Evolutionary conservation across 257 asterid species (phyloP).

Genomic region (Lycium ferocissimum): DNA sequence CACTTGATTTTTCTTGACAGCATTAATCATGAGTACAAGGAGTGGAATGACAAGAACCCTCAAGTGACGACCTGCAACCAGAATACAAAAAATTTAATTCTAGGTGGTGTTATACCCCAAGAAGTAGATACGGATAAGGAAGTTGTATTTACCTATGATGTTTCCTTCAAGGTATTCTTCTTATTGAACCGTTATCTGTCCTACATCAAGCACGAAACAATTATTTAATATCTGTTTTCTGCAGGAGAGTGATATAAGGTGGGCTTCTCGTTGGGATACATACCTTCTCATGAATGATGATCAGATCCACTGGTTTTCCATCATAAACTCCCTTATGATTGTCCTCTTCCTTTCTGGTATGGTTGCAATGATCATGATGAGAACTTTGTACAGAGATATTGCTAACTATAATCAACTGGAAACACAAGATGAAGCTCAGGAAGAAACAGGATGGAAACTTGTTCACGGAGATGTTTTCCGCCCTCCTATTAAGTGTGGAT

Average conservation of each 20-base stretch:
- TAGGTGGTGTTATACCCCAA: conserved; percentile 77
- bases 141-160: conserved; percentile 70
- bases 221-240: background rate
- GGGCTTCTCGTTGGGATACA: conserved; percentile 97
- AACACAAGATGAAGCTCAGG: conserved; percentile 89
- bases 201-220: background rate
- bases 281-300: conserved; percentile 93
- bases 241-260: conserved; percentile 79
- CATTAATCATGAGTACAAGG: conserved; percentile 79
- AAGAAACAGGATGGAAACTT: conserved; percentile 92
- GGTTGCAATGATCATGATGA: conserved; percentile 98
- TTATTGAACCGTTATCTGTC: background rate
- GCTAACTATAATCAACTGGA: conserved; percentile 90
- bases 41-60: conserved; percentile 83
- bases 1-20: conserved; percentile 41
- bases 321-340: conserved; percentile 84
- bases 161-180: conserved; percentile 65
- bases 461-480: conserved; percentile 87
- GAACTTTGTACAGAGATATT: conserved; percentile 84
- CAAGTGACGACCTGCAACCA: conserved; percentile 76
- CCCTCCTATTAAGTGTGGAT: conserved; percentile 67
- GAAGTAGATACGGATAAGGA: conserved; percentile 76
- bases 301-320: conserved; percentile 92
- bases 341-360: conserved; percentile 92
- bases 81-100: conserved; percentile 69